Evolutionary conservation across 2,329 filamentous ascomycete species (phyloP).

Genomic region (Colletotrichum sidae): DNA sequence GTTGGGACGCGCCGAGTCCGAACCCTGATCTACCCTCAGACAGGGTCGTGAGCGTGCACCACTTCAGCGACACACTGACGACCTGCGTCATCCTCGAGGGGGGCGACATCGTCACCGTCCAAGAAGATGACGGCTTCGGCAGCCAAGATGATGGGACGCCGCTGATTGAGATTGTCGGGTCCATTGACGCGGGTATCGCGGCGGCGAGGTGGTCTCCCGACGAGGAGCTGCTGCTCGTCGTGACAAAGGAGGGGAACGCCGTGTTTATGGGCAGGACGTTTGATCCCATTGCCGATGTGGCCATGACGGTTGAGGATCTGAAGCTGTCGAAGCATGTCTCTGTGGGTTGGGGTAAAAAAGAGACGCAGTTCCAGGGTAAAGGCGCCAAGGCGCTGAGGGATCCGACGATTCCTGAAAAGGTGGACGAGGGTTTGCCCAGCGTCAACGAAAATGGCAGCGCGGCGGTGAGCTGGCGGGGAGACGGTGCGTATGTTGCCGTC

Average conservation of each 20-base stretch:
- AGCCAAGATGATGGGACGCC: conserved; percentile 58
- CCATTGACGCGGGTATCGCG: conserved; percentile 90
- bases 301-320: conserved; percentile 80
- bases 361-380: conserved; percentile 97
- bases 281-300: conserved; percentile 82
- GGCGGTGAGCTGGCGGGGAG: conserved; percentile 91
- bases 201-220: conserved; percentile 95
- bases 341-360: conserved; percentile 97
- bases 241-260: conserved; percentile 81
- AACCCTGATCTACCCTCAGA: conserved; percentile 81
- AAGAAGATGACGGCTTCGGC: conserved; percentile 67
- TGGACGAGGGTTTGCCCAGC: conserved; percentile 86
- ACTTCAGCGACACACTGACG: conserved; percentile 83
- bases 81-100: conserved; percentile 88
- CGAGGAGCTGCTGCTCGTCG: conserved; percentile 87
- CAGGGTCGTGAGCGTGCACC: conserved; percentile 81
- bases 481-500: conserved; percentile 90
- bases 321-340: conserved; percentile 93
- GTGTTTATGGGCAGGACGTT: conserved; percentile 95
- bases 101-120: conserved; percentile 89
- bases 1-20: conserved; percentile 90
- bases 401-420: conserved; percentile 92
- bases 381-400: conserved; percentile 88
- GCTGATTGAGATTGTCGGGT: conserved; percentile 94
- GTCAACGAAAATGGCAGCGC: conserved; percentile 76